A percentile compares a stretch with the other conserved stretches of the same genome.
Evolutionary conservation across 2,329 filamentous ascomycete genomes (phyloP).

Genomic region (Aspergillus viridinutans): DNA sequence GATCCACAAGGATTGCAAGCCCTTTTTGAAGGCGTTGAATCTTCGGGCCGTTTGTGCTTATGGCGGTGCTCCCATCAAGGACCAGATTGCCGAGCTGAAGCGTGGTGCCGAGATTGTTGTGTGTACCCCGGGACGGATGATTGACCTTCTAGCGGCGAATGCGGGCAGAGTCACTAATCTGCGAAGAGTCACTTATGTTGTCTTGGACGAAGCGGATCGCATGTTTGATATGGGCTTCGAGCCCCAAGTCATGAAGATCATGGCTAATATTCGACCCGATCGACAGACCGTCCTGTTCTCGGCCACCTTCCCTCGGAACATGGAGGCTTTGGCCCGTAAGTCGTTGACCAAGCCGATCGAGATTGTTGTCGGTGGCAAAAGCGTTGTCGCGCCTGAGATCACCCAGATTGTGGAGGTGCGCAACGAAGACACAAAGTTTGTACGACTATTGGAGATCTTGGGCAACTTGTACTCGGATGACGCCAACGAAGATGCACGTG

Average conservation of each 20-base stretch:
- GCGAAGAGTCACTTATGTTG: conserved; percentile 83
- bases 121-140: conserved; percentile 90
- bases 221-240: conserved; percentile 99
- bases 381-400: conserved; percentile 65
- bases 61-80: conserved; percentile 91
- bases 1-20: conserved; percentile 91
- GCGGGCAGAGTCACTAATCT: conserved; percentile 92
- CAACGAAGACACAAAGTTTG: conserved; percentile 76
- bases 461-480: conserved; percentile 72
- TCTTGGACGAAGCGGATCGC: conserved; percentile 93
- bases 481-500: conserved; percentile 81
- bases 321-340: conserved; percentile 87
- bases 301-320: conserved; percentile 89
- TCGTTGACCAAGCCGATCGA: conserved; percentile 80
- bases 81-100: conserved; percentile 95
- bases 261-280: conserved; percentile 85
- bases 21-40: conserved; percentile 81
- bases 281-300: conserved; percentile 94
- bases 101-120: conserved; percentile 92
- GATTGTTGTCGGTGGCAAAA: conserved; percentile 86
- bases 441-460: conserved; percentile 76
- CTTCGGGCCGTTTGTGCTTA: conserved; percentile 89
- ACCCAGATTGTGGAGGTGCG: conserved; percentile 88
- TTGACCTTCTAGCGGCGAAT: conserved; percentile 90
- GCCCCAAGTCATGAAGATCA: conserved; percentile 95